Conservation (phyloP, 2,329 filamentous ascomycete genomes). For the Coniochaeta sp. region DNA sequence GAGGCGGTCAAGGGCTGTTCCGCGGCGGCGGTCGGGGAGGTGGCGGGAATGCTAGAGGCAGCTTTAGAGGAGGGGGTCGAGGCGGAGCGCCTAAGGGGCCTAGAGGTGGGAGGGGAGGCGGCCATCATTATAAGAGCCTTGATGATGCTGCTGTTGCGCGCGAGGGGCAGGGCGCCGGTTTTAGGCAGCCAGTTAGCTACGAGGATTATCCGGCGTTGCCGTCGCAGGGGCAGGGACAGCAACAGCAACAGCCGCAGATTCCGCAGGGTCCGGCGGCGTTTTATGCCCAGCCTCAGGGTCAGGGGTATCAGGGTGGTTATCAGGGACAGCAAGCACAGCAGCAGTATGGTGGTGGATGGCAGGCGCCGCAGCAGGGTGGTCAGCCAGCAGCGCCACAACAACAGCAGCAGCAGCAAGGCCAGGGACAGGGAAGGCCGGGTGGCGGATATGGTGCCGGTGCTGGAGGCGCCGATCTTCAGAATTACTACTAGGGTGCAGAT, state of each 20-base stretch:
- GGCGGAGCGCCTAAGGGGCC: conserved; percentile 28
- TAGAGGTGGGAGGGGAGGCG: conserved; percentile 41
- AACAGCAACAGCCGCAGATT: not conserved
- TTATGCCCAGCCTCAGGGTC: conserved; percentile 5
- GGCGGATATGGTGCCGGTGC: conserved; percentile 13
- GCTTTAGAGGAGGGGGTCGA: conserved; percentile 30
- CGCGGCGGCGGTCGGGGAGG: conserved; percentile 33
- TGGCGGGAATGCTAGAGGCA: conserved; percentile 20
- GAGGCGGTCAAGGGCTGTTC: conserved; percentile 24
- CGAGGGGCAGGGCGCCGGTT: conserved; percentile 36
- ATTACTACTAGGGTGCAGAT: conserved; percentile 26
- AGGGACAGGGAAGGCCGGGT: conserved; percentile 7
- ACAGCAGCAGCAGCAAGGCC: not conserved
- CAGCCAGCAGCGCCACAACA: no score
- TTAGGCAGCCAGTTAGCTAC: conserved; percentile 36
- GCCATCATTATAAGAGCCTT: conserved; percentile 56
- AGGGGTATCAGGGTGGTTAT: conserved; percentile 7
- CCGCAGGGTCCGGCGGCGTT: not conserved
- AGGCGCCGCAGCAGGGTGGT: no score
- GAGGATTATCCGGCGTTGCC: conserved; percentile 27
- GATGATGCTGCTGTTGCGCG: conserved; percentile 55
- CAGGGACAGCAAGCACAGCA: conserved; percentile 1
- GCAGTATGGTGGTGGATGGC: no score
- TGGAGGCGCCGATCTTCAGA: conserved; percentile 29
- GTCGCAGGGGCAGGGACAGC: conserved; percentile 10